Conservation (phyloP, 2,329 filamentous ascomycete species). For the Colletotrichum tabaci region DNA sequence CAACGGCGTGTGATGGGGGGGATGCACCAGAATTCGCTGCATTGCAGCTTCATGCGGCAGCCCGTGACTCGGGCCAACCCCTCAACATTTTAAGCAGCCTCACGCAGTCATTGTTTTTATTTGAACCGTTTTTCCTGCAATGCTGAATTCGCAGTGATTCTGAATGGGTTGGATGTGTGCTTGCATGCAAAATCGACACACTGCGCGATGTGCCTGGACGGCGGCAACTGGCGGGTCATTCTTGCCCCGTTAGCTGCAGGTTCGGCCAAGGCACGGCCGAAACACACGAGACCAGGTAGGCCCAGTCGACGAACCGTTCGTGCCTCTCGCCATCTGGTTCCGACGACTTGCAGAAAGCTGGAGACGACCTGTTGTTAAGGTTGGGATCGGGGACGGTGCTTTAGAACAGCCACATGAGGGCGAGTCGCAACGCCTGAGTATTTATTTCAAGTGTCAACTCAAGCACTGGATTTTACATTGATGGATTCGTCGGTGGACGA, state of each 20-base stretch:
- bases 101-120: not conserved
- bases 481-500: conserved; percentile 4
- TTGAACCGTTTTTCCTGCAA: not conserved
- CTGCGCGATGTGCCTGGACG: conserved; percentile 12
- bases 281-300: conserved; percentile 16
- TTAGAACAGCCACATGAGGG: not conserved
- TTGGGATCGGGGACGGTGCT: not conserved
- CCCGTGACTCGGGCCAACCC: not conserved
- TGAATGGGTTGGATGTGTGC: not conserved
- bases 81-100: not conserved
- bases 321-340: not conserved
- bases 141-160: not conserved
- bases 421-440: not conserved
- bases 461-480: too few species aligned
- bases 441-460: not conserved
- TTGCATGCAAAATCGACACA: not conserved
- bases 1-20: conserved; percentile 2
- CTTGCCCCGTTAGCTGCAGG: conserved; percentile 17
- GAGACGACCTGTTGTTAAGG: not conserved
- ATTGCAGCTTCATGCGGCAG: conserved; percentile 4
- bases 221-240: conserved; percentile 14
- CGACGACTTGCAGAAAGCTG: conserved; percentile 1
- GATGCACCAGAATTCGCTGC: conserved; percentile 5
- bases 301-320: conserved; percentile 9
- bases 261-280: conserved; percentile 25